Evolutionary conservation across 2,329 filamentous ascomycete species (phyloP).

Genomic region (Phialophora macrospora): DNA sequence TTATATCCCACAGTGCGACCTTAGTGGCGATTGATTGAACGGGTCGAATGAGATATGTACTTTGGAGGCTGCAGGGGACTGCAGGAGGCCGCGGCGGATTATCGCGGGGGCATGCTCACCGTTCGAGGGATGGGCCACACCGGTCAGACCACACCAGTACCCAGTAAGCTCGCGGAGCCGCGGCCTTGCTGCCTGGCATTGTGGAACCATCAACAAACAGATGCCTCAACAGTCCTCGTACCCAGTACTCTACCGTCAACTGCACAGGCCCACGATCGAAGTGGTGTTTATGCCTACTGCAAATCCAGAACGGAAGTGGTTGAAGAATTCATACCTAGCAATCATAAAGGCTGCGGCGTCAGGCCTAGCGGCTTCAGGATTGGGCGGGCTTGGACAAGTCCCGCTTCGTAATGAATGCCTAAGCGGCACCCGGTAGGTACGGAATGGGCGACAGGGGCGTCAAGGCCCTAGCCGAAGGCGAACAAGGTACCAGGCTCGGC

Average conservation of each 20-base stretch:
- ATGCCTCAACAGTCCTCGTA: not conserved
- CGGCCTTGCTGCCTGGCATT: not conserved
- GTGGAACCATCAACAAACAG: not conserved
- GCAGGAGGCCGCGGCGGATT: slow-evolving; percentile 5
- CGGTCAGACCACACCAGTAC: slow-evolving; percentile 14
- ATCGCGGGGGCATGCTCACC: not conserved
- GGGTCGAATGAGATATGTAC: slow-evolving; percentile 7
- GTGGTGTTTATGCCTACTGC: not conserved
- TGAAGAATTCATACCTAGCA: not conserved
- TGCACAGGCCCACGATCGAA: not conserved
- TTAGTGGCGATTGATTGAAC: not conserved
- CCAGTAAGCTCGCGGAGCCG: slow-evolving; percentile 5
- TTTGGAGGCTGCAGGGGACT: not conserved
- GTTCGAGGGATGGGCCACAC: slow-evolving; percentile 13
- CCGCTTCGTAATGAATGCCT: not conserved
- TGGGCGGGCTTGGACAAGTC: not conserved
- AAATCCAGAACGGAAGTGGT: not conserved
- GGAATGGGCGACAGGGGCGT: slow-evolving; percentile 2
- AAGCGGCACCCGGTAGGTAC: not conserved
- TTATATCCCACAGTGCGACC: not conserved
- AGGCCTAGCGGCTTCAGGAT: too few relatives aligned
- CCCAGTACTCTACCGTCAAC: not conserved
- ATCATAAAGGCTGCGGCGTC: not conserved
- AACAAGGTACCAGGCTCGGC: slow-evolving; percentile 18
- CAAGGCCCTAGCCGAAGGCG: slow-evolving; percentile 8